Evolutionary conservation across 306 rosid species (phyloP).

Genomic region (Astragalus membranaceus): DNA sequence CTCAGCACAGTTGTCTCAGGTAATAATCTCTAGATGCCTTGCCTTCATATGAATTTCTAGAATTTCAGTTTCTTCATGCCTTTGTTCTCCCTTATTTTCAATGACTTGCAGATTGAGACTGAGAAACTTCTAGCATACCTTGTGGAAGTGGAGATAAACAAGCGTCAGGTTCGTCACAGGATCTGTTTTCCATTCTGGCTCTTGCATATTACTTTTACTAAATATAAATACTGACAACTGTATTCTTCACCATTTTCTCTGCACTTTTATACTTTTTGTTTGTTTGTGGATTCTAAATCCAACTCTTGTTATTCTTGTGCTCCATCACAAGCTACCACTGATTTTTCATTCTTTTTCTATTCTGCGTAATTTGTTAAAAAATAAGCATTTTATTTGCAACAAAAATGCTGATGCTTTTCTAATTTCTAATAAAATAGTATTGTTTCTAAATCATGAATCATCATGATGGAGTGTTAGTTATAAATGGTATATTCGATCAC

Average conservation of each 20-base stretch:
- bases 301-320: background rate
- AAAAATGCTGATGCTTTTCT: background rate
- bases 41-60: background rate
- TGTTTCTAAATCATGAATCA: background rate
- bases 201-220: background rate
- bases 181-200: background rate
- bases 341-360: background rate
- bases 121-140: constrained; percentile 96
- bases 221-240: background rate
- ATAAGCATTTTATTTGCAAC: background rate
- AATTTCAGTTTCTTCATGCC: constrained; percentile 19
- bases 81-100: background rate
- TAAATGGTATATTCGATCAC: background rate
- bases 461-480: background rate
- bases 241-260: background rate
- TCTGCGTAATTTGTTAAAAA: background rate
- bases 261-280: too few species aligned
- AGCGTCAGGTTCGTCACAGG: constrained; percentile 51
- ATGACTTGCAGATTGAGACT: constrained; percentile 75
- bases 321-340: background rate
- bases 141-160: constrained; percentile 89
- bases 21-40: constrained; percentile 24
- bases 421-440: background rate
- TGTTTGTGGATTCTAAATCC: too few species aligned
- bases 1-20: constrained; percentile 99